A percentile compares a stretch with the other conserved stretches of the same genome.
These are phyloP conservation scores for Fusarium concolor DNA, from an alignment of 2,329 filamentous ascomycete genomes.

Conservation along the genomic window DNA sequence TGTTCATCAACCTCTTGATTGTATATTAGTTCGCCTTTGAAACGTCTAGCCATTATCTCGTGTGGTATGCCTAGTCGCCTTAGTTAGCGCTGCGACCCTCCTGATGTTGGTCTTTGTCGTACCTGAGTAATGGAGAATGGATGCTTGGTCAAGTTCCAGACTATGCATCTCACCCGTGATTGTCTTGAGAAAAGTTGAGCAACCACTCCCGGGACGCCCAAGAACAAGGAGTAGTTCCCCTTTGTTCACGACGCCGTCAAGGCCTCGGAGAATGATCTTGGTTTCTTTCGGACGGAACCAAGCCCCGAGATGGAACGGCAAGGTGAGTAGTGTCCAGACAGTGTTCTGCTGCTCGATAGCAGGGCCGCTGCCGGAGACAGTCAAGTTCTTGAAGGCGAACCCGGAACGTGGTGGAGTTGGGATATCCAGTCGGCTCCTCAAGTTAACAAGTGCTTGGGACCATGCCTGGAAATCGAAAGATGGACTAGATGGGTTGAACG, in stretches of 20 bases:
- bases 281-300: constrained; percentile 54
- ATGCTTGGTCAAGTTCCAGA: constrained; percentile 61
- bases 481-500: neutral
- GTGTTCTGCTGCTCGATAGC: constrained; percentile 77
- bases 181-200: constrained; percentile 72
- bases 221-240: constrained; percentile 78
- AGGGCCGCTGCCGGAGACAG: constrained; percentile 73
- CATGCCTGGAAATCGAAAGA: neutral
- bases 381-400: constrained; percentile 62
- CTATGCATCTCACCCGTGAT: constrained; percentile 70
- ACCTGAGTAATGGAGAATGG: constrained; percentile 72
- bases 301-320: constrained; percentile 60
- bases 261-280: constrained; percentile 71
- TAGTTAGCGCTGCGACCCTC: neutral
- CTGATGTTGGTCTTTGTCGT: neutral
- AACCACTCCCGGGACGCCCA: constrained; percentile 73
- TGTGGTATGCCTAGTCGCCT: constrained; percentile 53
- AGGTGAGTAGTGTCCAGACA: constrained; percentile 68
- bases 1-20: constrained; percentile 82
- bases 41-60: constrained; percentile 66
- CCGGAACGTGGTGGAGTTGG: constrained; percentile 11
- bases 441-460: neutral
- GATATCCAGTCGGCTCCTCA: neutral
- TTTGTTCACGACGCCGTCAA: constrained; percentile 71
- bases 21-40: constrained; percentile 76